Evolutionary conservation across 2,329 filamentous ascomycete genomes (phyloP).

Genomic region (Teratosphaeria gauchensis): DNA sequence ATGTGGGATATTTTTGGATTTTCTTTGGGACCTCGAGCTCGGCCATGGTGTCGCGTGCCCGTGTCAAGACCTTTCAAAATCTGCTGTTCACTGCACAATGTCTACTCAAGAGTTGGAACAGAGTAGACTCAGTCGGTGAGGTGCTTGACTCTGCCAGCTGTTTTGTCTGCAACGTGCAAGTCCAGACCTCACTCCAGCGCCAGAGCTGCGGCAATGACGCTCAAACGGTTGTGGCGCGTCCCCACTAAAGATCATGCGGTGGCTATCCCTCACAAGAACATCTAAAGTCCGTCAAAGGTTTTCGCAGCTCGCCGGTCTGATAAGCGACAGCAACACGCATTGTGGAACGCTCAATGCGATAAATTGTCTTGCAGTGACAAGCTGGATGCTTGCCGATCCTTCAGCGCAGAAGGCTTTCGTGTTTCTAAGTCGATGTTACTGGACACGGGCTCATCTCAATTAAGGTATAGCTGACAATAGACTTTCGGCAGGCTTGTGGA

Average conservation of each 20-base stretch:
- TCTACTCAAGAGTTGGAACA: neutral
- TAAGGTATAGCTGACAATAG: neutral
- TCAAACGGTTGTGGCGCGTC: neutral
- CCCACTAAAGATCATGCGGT: neutral
- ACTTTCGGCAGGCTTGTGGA: neutral
- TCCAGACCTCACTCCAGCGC: neutral
- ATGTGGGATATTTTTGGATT: neutral
- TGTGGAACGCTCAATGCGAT: neutral
- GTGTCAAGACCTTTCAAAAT: neutral
- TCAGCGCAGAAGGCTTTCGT: neutral
- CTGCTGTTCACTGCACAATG: neutral
- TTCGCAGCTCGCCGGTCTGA: neutral
- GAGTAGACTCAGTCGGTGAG: neutral
- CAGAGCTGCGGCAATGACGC: neutral
- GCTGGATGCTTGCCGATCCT: neutral
- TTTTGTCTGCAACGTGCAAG: neutral
- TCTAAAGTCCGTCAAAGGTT: neutral
- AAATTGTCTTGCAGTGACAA: neutral
- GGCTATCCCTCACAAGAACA: neutral
- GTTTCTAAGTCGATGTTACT: neutral
- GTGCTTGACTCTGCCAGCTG: neutral
- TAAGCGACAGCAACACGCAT: neutral
- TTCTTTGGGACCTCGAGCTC: neutral
- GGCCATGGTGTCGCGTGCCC: neutral
- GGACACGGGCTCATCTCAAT: neutral